Base-by-base conservation (phyloP, 2,329 filamentous ascomycete genomes). In the Akanthomyces muscarius region DNA sequence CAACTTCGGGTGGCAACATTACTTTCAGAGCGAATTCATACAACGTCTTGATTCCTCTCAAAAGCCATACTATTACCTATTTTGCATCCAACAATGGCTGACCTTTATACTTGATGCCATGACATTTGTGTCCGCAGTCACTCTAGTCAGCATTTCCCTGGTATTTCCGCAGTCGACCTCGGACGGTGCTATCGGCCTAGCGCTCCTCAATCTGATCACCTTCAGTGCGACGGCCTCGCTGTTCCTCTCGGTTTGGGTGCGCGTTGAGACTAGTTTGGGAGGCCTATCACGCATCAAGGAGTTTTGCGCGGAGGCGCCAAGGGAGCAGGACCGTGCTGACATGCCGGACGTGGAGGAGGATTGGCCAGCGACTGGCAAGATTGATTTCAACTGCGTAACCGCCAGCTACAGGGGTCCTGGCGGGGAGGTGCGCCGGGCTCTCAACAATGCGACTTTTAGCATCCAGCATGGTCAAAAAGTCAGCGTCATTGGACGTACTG, bases 41-140 rank as follows among this genome's bases (percentile, higher is more conserved):
- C 64, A 68, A 4, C 73, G 82, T 0, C 71, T 86, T 1, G 79
- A 86, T 64, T 69, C 72, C 13, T 83, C 82, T 0, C 83, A 86
- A 65, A 72, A 76, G 36, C 83, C 84, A 1, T 82, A 80, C 56
- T 86, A 86, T 67, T 75, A 84, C 2, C 72, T 86, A 6, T 81
- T 77, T 59, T 79, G 78, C 36, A 77, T 84, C 18, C 83, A 86
- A 68, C 75, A 81, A 45, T 86, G 83, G 83, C 71, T 84, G 0
- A 78, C 72, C 0, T 69, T 84, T 2, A 78, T 81, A 1, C 68
- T 84, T 4, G 79, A 82, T 63, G 67, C 82, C 10, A 71, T 81
- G 5, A 76, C 80, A 1, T 76, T 78, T 0, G 75, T 69, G 1
- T 72, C 82, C 38, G 78, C 79, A 0, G 73, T 78, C 2, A 66